Evolutionary conservation across 495 filamentous ascomycete species (phyloP), one percentile per base, ranked within the genome.

Genomic region (Podospora pseudopauciseta): DNA sequence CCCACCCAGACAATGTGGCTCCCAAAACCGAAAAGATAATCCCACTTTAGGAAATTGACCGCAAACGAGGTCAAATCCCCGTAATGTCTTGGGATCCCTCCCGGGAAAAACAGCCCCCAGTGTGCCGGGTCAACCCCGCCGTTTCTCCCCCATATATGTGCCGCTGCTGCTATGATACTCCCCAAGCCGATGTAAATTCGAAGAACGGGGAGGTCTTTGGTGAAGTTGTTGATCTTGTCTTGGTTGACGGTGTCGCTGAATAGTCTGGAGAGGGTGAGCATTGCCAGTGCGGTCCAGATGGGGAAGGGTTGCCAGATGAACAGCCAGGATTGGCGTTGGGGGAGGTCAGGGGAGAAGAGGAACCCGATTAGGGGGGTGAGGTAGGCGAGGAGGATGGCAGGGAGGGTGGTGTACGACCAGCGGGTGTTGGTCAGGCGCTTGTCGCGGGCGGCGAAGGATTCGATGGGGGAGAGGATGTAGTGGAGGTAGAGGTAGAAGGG

Each of bases 331-430:
- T 70, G 68, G 23, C 62, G 30, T 5, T n/a, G 3, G 19, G 19
- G 4, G n/a, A 66, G 59, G 13, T 86, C 86, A 5, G 88, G 82
- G 85, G 85, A 89, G 80, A 87, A 87, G 78, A 86, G 86, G 71
- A 88, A 81, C 56, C 86, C 83, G 73, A 88, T 83, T 28, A 77
- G 65, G 26, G 73, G 73, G 32, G 68, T 6, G 30, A 68, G 66
- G 61, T 65, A 71, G 0, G 56, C 65, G 0, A 73, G 60, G 0
- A 69, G 0, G 0, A 74, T 39, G 44, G 69, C 65, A 5, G 74
- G 68, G 18, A 73, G 64, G 0, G 64, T 1, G 28, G 70, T 60
- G 1, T 15, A 44, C 1, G 61, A 49, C 26, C 20, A 11, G 32
- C 65, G 61, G 19, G 9, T 49, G 19, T 60, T 32, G n/a, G 69